Evolutionary conservation across 108 stramenopile species (phyloP).

Genomic region (Skeletonema potamos): DNA sequence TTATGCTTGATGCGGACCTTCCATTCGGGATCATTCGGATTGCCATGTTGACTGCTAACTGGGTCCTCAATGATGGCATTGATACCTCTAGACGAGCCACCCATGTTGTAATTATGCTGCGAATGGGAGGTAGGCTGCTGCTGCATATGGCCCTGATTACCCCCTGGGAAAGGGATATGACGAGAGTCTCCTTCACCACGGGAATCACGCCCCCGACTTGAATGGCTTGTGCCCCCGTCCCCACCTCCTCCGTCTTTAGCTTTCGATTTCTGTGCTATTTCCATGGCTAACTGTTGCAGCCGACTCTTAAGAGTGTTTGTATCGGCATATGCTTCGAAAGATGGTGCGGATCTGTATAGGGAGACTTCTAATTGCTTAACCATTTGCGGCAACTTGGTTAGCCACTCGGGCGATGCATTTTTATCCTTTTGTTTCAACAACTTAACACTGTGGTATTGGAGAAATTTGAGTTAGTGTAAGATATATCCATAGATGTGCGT

Average conservation of each 20-base stretch:
- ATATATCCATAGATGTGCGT: background rate
- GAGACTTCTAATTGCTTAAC: conserved; percentile 93
- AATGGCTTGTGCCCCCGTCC: conserved; percentile 4
- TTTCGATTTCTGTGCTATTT: conserved; percentile 75
- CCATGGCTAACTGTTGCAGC: conserved; percentile 86
- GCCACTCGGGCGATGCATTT: conserved; percentile 88
- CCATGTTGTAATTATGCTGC: background rate
- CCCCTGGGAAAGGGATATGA: conserved; percentile 1
- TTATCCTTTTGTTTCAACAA: conserved; percentile 89
- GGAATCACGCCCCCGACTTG: background rate
- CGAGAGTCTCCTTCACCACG: background rate
- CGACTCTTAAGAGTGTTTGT: conserved; percentile 84
- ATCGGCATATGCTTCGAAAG: conserved; percentile 90
- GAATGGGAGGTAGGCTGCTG: background rate
- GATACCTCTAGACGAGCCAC: background rate
- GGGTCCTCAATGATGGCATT: conserved; percentile 1
- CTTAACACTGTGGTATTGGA: conserved; percentile 65
- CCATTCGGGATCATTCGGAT: conserved; percentile 83
- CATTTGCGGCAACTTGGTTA: conserved; percentile 93
- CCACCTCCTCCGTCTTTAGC: conserved; percentile 42
- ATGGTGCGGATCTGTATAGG: conserved; percentile 87
- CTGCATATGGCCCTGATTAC: background rate
- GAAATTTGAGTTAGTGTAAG: background rate
- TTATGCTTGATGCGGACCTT: conserved; percentile 95
- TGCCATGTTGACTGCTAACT: conserved; percentile 38